Evolutionary conservation across 805 yeast genomes (phyloP), one percentile per base, ranked within the genome.

Genomic region (Kregervanrija pseudodelftensis): DNA sequence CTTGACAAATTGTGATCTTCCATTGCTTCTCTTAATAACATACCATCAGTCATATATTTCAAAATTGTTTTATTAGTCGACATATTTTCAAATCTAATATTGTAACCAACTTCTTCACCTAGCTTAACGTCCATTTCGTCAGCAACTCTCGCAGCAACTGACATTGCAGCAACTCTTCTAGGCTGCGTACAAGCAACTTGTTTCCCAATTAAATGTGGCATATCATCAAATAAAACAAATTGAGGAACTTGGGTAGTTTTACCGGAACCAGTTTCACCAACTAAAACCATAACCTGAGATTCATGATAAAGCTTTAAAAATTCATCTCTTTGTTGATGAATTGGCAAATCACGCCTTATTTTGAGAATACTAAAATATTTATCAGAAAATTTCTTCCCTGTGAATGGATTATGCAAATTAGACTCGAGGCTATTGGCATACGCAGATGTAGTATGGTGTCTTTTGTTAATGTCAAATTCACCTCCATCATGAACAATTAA

Each of bases 211-310:
- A 88, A 69, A 58, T 88, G 96, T 13, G 97, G 96, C 76, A 91
- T 76, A 55, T 90, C 98, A 62, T 93, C 97, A 57, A 78, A 88
- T 41, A 82, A 69, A 16, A 91, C 96, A 66, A 90, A 93, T 67
- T 91, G 99, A 3, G 99, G 98, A 51, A 91, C 90, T 69, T 91
- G 99, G 1, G 99, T 91, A 22, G 98, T 91, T 66, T 91, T 91
- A 77, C 99, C 99, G 30, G 96, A 88, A 70, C 99, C 99, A 5
- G 99, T 91, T 64, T 91, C 99, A 72, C 99, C 99, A 42, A 93
- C 98, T 65, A 93, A 88, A 33, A 91, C 98, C 95, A 93, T 85
- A 61, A 91, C 85, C 67, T 91, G 99, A 34, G 91, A 80, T 15
- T 75, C 68, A 51, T 91, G 98, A 66, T 84, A 93, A 47, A 86